phyloP scores from a whole-genome alignment of 345 rosid species.

The rapeseed (Brassica napus) region Da-Ae NC_063447.1:1749501-1750000 shows the following conservation, averaged over 20 bases:
- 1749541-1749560: constrained; percentile 20
- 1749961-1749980: constrained; percentile 15
- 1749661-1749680: background rate
- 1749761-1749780: background rate
- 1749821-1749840: background rate
- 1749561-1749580: constrained; percentile 33
- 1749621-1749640: background rate
- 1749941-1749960: constrained; percentile 18
- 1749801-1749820: background rate
- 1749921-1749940: background rate
- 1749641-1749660: background rate
- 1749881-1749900: background rate
- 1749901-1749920: background rate
- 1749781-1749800: no score
- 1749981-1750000: background rate
- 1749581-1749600: constrained; percentile 27
- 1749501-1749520: background rate
- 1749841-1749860: background rate
- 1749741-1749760: background rate
- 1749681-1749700: no score
- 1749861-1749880: background rate
- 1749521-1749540: background rate
- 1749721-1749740: background rate
- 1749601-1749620: background rate
- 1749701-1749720: background rate